Evolutionary conservation across 1,284 basidiomycete species (phyloP).

Genomic region (Porphyrellus sp.): DNA sequence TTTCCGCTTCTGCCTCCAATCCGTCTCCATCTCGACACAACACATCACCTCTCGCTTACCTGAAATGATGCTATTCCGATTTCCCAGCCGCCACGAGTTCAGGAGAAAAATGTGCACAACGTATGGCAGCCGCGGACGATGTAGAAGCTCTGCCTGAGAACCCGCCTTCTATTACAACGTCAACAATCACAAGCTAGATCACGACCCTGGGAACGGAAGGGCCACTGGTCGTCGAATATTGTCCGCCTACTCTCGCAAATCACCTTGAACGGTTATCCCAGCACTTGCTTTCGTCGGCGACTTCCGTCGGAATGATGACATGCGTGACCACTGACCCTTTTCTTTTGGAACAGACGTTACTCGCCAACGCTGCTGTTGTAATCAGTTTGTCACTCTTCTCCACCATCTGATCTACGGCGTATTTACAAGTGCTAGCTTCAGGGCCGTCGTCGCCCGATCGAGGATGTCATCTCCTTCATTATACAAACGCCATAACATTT

Average conservation of each 20-base stretch:
- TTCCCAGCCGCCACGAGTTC: not conserved
- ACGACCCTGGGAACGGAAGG: slow-evolving; percentile 4
- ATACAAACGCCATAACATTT: not conserved
- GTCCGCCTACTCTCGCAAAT: not conserved
- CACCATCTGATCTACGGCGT: not conserved
- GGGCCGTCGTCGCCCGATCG: slow-evolving; percentile 1
- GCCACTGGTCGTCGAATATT: not conserved
- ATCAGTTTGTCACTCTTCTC: not conserved
- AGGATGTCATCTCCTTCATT: not conserved
- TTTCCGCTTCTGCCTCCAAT: not conserved
- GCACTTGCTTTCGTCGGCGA: not conserved
- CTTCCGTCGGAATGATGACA: slow-evolving; percentile 20
- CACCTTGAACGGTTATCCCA: not conserved
- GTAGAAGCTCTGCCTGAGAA: slow-evolving; percentile 10
- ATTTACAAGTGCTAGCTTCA: not conserved
- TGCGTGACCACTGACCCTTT: not conserved
- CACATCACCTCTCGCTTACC: not conserved
- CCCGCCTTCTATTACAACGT: not conserved
- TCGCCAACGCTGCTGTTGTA: not conserved
- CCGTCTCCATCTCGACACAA: not conserved
- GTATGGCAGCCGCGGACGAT: slow-evolving; percentile 10
- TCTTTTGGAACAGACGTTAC: not conserved
- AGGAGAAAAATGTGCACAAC: not conserved
- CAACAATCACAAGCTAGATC: slow-evolving; percentile 19
- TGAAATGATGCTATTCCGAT: not conserved